Conservation (phyloP, 441 rosid genomes). For the Bocquillonia castaneifolia region DNA sequence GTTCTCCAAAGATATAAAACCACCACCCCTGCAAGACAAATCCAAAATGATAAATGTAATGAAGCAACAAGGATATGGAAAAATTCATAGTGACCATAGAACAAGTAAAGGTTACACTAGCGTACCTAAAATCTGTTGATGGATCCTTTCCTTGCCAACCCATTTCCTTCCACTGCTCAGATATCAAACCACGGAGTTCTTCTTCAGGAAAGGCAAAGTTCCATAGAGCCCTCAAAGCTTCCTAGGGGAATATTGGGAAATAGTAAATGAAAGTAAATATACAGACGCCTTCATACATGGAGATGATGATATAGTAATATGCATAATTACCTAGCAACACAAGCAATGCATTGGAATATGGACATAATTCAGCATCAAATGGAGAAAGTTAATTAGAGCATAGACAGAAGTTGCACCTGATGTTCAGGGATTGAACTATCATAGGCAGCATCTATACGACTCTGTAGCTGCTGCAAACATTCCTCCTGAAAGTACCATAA, state of each 20-base stretch:
- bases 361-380: constrained; percentile 4
- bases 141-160: constrained; percentile 99
- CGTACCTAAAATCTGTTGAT: constrained; percentile 85
- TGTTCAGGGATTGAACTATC: constrained; percentile 76
- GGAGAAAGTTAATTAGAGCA: not conserved
- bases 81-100: not conserved
- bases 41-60: constrained; percentile 16
- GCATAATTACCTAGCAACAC: constrained; percentile 1
- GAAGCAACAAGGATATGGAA: not conserved
- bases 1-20: constrained; percentile 88
- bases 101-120: not conserved
- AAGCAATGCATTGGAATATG: not conserved
- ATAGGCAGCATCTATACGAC: constrained; percentile 77
- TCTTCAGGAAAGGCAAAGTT: constrained; percentile 74
- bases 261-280: not conserved
- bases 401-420: constrained; percentile 47
- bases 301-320: not conserved
- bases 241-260: constrained; percentile 39
- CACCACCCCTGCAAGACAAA: constrained; percentile 74
- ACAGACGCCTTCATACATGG: not conserved
- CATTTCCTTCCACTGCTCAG: constrained; percentile 98
- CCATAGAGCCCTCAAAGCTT: constrained; percentile 76
- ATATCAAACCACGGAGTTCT: constrained; percentile 64
- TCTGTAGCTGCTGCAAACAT: constrained; percentile 73
- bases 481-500: constrained; percentile 60